A percentile compares a stretch with the other conserved stretches of the same genome.
Conservation (phyloP, 2,329 filamentous ascomycete genomes). For the Exophiala aquamarina region DNA sequence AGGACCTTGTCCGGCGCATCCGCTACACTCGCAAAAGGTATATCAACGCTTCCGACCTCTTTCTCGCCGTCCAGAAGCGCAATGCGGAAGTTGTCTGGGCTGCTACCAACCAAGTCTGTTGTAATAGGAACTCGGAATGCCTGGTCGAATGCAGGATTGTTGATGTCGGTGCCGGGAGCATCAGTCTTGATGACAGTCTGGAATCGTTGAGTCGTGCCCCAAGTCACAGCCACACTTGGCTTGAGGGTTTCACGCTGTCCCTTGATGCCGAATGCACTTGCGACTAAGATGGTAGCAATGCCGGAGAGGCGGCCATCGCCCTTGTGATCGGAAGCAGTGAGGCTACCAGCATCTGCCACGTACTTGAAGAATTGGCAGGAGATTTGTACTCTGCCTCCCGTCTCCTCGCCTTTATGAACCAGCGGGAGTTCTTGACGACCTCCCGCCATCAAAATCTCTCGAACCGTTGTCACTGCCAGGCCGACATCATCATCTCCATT, state of each 20-base stretch:
- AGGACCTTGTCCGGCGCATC: conserved; percentile 17
- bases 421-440: conserved; percentile 15
- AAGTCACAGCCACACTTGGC: conserved; percentile 22
- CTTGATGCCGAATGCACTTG: conserved; percentile 20
- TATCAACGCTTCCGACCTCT: conserved; percentile 21
- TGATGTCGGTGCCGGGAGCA: conserved; percentile 23
- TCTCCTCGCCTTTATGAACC: conserved; percentile 18
- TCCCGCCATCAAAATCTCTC: conserved; percentile 18
- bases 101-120: conserved; percentile 21
- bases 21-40: conserved; percentile 20
- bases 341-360: conserved; percentile 23
- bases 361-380: conserved; percentile 22
- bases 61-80: conserved; percentile 22
- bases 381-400: conserved; percentile 16
- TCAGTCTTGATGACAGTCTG: conserved; percentile 24
- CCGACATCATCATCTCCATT: conserved; percentile 19
- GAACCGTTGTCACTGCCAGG: conserved; percentile 17
- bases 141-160: conserved; percentile 24
- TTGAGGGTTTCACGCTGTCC: conserved; percentile 20
- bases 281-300: conserved; percentile 21
- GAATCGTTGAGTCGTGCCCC: conserved; percentile 22
- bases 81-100: conserved; percentile 22
- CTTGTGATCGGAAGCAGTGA: conserved; percentile 23
- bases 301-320: conserved; percentile 23
- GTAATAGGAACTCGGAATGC: conserved; percentile 23